These are phyloP conservation scores for Ceratonia siliqua DNA, from an alignment of 306 rosid genomes.

Conservation along the genomic window DNA sequence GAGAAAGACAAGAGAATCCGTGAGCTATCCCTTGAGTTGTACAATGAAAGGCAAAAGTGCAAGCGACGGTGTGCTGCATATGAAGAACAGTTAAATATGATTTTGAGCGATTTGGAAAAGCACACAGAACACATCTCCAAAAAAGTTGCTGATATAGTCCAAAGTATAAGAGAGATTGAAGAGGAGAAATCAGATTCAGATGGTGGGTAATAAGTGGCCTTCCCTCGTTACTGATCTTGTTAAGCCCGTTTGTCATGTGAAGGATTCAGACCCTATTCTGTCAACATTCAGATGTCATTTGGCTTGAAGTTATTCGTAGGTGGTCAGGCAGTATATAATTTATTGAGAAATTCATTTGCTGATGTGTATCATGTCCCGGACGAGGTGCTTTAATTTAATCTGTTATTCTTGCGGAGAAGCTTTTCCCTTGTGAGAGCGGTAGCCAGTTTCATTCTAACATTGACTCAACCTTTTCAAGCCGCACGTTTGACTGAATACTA, in stretches of 20 bases:
- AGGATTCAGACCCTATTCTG: conserved; percentile 20
- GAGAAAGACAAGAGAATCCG: conserved; percentile 78
- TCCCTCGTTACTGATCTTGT: background rate
- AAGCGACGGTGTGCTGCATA: conserved; percentile 73
- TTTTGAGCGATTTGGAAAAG: conserved; percentile 60
- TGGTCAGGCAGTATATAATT: conserved; percentile 27
- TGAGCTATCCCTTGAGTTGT: conserved; percentile 60
- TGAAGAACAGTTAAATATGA: conserved; percentile 58
- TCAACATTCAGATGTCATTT: conserved; percentile 17
- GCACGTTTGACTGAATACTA: conserved; percentile 1
- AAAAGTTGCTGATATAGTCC: conserved; percentile 58
- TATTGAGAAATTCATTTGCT: conserved; percentile 15
- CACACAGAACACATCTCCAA: conserved; percentile 68
- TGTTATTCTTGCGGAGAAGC: conserved; percentile 5
- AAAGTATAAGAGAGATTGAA: conserved; percentile 62
- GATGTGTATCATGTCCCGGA: conserved; percentile 27
- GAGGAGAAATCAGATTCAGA: conserved; percentile 51
- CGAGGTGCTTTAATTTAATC: conserved; percentile 14
- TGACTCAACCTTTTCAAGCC: background rate
- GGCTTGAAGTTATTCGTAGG: conserved; percentile 15
- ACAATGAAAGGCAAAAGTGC: conserved; percentile 70
- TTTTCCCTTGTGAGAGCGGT: conserved; percentile 4
- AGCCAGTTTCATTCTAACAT: conserved; percentile 1
- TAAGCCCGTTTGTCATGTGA: background rate
- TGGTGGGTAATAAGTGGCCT: conserved; percentile 34